These are phyloP conservation scores for Triangularia verruculosa DNA, from an alignment of 2,329 filamentous ascomycete genomes.

Conservation along the genomic window DNA sequence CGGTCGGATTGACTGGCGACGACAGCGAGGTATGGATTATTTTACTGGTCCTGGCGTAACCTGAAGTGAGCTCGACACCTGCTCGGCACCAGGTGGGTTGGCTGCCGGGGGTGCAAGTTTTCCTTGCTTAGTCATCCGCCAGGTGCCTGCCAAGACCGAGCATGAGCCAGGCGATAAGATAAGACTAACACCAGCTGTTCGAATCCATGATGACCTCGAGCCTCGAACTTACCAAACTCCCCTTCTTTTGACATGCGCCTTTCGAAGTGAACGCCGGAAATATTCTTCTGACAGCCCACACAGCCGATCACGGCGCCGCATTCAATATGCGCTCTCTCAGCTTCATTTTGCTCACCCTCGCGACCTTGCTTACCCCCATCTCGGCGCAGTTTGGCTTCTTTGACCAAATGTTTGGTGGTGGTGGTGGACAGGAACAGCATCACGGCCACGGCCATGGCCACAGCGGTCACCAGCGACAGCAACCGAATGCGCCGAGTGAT, in stretches of 20 bases:
- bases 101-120: conserved; percentile 31
- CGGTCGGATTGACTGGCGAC: background rate
- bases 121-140: conserved; percentile 37
- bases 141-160: background rate
- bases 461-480: conserved; percentile 56
- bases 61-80: background rate
- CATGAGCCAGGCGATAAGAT: conserved; percentile 24
- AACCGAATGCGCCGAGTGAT: conserved; percentile 82
- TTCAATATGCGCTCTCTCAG: conserved; percentile 33
- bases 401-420: conserved; percentile 87
- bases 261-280: background rate
- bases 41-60: background rate
- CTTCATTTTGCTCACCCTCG: conserved; percentile 51
- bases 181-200: conserved; percentile 11
- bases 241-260: background rate
- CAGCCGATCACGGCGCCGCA: background rate
- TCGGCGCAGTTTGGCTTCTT: conserved; percentile 94
- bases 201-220: background rate
- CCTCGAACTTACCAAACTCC: background rate
- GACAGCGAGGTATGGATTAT: conserved; percentile 1
- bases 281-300: background rate
- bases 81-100: background rate
- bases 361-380: conserved; percentile 47
- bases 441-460: conserved; percentile 55
- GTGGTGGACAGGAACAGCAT: conserved; percentile 35